Evolutionary conservation across 192 early-diverging fungal genomes (phyloP), one percentile per base, ranked within the genome.

Genomic region (Rhizophagus sp.): DNA sequence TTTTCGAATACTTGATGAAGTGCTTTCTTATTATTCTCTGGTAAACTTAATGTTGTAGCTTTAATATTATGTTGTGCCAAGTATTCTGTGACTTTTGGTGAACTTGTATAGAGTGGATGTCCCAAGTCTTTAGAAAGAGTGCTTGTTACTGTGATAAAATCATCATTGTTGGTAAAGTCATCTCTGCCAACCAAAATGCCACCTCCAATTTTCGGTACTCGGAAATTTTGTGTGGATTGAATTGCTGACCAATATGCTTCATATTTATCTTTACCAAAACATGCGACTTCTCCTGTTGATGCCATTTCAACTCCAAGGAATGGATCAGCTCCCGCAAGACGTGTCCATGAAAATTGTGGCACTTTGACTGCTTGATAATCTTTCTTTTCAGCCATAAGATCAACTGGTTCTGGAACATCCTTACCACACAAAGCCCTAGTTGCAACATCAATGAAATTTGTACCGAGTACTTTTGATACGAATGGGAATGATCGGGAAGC

Each of bases 231-330:
- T 27, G 97, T 99, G 57, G 98, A 93, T 41, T 98, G 82, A 80
- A 98, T 84, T 1, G 96, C 95, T 92, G 98, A 98, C 76, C 98
- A 88, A 85, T 99, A 99, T 25, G 98, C 98, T 75, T 97, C 95
- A 87, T 98, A 98, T 90, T 98, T 98, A 87, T 97, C 94, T 73
- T 91, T 91, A 36, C 98, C 97, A 82, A 99, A 98, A 82, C 96
- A 98, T 7, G 98, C 98, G 34, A 99, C 98, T 89, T 98, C 98
- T 82, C 98, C 98, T 3, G 98, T 99, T 8, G 97, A 98, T 33
- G 98, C 98, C 97, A 98, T 99, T 88, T 98, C 98, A 5, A 99
- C 97, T 82, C 98, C 98, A 66, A 99, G 87, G 81, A 99, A 92
- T 62, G 98, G 98, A 86, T 99, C 98, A 64, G 98, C 97, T 36